Percentiles rank a stretch among this genome's conserved stretches.
Evolutionary conservation across 768 basidiomycete genomes (phyloP).

Genomic region (Boletus patriciae): DNA sequence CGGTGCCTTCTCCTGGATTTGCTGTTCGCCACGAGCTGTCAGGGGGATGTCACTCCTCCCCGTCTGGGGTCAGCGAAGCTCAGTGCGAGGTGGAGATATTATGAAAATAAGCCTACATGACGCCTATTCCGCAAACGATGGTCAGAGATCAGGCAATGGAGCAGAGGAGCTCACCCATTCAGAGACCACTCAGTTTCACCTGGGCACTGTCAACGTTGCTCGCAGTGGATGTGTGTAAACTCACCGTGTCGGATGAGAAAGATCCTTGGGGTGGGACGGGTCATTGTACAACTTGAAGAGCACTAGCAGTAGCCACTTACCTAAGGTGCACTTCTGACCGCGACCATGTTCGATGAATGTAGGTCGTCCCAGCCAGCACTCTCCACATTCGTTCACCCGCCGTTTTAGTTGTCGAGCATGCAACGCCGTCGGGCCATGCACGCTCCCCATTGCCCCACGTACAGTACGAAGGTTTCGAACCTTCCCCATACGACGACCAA

Average conservation of each 20-base stretch:
- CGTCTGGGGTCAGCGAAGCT: constrained; percentile 52
- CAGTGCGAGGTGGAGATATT: not conserved
- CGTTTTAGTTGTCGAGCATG: constrained; percentile 80
- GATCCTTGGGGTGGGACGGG: constrained; percentile 66
- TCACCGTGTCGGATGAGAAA: constrained; percentile 80
- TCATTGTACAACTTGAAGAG: constrained; percentile 8
- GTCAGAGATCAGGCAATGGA: not conserved
- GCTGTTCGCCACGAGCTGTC: constrained; percentile 69
- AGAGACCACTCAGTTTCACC: constrained; percentile 95
- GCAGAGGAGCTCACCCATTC: constrained; percentile 57
- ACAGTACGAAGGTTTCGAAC: constrained; percentile 89
- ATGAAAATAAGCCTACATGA: constrained; percentile 46
- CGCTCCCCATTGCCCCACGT: constrained; percentile 53
- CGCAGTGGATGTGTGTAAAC: not conserved
- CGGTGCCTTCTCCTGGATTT: constrained; percentile 62
- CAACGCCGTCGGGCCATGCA: constrained; percentile 47
- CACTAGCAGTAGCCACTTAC: too few species aligned
- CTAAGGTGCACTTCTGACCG: not conserved
- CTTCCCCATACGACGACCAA: constrained; percentile 56
- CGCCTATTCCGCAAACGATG: constrained; percentile 41
- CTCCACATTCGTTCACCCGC: constrained; percentile 1
- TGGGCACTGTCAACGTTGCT: constrained; percentile 28
- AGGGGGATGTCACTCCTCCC: constrained; percentile 87
- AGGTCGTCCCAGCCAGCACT: constrained; percentile 26
- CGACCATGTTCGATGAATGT: constrained; percentile 69